These are phyloP conservation scores for Penicillium glabrum DNA, from an alignment of 2,329 filamentous ascomycete species.

Conservation along the genomic window DNA sequence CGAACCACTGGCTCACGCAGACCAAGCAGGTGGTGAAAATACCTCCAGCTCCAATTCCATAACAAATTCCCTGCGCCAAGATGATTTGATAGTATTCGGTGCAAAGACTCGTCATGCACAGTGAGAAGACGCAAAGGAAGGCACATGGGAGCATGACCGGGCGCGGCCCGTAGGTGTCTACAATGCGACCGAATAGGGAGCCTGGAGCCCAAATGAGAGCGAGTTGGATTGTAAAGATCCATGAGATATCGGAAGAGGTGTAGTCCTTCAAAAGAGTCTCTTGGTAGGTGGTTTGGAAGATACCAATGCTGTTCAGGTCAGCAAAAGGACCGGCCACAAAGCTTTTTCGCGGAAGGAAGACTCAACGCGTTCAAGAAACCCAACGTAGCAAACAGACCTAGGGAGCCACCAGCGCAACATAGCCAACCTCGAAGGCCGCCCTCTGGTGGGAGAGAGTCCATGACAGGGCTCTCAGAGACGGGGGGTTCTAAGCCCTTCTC, in stretches of 20 bases:
- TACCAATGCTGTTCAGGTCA: background rate
- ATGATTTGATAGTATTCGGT: background rate
- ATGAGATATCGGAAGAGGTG: background rate
- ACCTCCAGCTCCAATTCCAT: background rate
- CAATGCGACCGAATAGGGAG: background rate
- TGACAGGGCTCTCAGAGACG: background rate
- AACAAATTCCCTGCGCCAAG: background rate
- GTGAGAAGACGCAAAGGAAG: background rate
- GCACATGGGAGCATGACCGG: background rate
- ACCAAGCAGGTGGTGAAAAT: background rate
- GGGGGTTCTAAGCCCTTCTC: background rate
- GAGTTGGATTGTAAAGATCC: background rate
- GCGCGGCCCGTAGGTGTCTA: background rate
- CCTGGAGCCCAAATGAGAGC: background rate
- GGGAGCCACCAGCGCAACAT: background rate
- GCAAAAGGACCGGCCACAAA: background rate
- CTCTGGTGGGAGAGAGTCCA: background rate
- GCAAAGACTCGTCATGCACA: background rate
- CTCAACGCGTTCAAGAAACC: background rate
- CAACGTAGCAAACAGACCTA: background rate
- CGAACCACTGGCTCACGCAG: conserved; percentile 1
- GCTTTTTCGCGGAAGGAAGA: background rate
- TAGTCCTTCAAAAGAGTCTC: background rate
- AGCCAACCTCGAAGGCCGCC: background rate
- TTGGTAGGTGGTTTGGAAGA: background rate